Base-by-base conservation (phyloP, 768 basidiomycete species). In the Xanthoconium purpureum region DNA sequence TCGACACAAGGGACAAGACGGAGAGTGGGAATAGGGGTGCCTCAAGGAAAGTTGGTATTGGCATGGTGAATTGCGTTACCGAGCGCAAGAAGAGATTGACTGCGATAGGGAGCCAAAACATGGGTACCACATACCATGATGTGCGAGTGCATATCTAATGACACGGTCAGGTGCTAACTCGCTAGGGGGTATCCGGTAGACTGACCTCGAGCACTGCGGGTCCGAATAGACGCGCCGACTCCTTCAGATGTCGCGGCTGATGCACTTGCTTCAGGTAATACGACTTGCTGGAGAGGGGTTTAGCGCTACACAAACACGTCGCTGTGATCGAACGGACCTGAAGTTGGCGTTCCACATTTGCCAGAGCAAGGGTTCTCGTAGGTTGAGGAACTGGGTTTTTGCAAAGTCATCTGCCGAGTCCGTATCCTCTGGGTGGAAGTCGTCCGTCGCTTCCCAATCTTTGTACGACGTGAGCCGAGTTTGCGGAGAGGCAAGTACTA, bases 251-350 rank as follows among this genome's bases (percentile, higher is more conserved):
- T 42, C 97, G 83, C 2, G 97, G 96, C 70, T 98, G 94, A 72
- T 99, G 97, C 0, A 99, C 91, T 72, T 99, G 97, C 64, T 92
- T 83, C 48, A 99, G 78, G 69, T 99, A 99, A 72, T 94, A 98
- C 5, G 89, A 84, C 78, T 99, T 99, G 68, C 91, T 91, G 56
- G 43, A 66, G 46, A 53, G 43, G 30, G 29, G 37, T 24, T 60
- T 13, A 55, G 58, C 39, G 40, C 20, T 32, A 17, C 4, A 42
- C 18, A n/a, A 11, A 51, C 6, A 24, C 8, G 29, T 36, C n/a
- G 8, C 15, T 3, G 15, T 18, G 2, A 6, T 56, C 18, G n/a
- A 36, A 72, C 79, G 28, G 56, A 85, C 88, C 85, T 89, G 67
- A 91, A 97, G 71, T 94, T 89, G 15, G 84, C 83, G 59, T 84